phyloP scores from a whole-genome alignment of 768 basidiomycete species.

The Gloeophyllum trabeum region DNA sequence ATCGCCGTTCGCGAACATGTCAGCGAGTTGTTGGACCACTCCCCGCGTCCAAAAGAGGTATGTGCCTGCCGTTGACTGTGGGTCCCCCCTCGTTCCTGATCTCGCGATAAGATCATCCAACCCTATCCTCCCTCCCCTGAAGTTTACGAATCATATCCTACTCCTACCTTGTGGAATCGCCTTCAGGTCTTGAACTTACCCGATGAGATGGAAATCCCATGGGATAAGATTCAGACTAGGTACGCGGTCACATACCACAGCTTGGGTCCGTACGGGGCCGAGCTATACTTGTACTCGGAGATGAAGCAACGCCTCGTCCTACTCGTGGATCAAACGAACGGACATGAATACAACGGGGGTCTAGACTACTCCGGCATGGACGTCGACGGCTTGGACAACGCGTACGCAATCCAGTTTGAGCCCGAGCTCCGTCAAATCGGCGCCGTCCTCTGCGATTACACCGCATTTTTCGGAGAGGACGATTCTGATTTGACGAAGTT shows the following conservation, averaged over 20 bases:
- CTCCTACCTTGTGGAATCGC: conserved; percentile 41
- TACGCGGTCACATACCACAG: conserved; percentile 50
- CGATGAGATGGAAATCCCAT: conserved; percentile 32
- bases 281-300: conserved; percentile 57
- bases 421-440: background rate
- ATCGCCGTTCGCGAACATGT: conserved; percentile 63
- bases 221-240: conserved; percentile 49
- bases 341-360: conserved; percentile 10
- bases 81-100: conserved; percentile 6
- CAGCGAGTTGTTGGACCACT: conserved; percentile 49
- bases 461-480: conserved; percentile 22
- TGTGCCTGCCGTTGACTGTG: conserved; percentile 7
- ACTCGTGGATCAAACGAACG: conserved; percentile 17
- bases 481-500: conserved; percentile 10
- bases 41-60: conserved; percentile 61
- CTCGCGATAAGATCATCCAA: conserved; percentile 34
- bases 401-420: background rate
- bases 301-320: conserved; percentile 37
- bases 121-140: conserved; percentile 42
- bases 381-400: conserved; percentile 13
- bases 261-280: conserved; percentile 67
- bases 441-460: conserved; percentile 34
- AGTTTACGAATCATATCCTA: conserved; percentile 40
- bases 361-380: conserved; percentile 12
- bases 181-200: conserved; percentile 28